These are phyloP conservation scores for Rubia balearica DNA, from an alignment of 305 asterid genomes.

Conservation along the genomic window DNA sequence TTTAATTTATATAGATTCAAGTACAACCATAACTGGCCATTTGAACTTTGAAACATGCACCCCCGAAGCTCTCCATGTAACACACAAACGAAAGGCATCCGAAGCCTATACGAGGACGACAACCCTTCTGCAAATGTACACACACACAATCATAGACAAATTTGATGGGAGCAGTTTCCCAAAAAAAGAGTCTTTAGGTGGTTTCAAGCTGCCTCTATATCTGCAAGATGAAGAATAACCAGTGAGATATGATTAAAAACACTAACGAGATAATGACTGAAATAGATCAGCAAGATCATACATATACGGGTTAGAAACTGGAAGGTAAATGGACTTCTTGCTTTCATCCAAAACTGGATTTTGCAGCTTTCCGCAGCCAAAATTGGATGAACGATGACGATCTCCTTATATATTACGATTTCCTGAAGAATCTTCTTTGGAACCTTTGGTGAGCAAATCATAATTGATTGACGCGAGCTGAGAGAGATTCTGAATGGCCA, in stretches of 20 bases:
- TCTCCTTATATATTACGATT: conserved; percentile 37
- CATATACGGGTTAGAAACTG: conserved; percentile 31
- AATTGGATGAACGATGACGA: conserved; percentile 1
- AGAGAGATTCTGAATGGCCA: conserved; percentile 65
- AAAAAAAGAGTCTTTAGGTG: conserved; percentile 13
- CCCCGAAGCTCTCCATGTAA: no score
- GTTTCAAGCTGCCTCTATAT: conserved; percentile 25
- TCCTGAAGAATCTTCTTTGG: conserved; percentile 68
- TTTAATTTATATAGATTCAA: no score
- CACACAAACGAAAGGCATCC: background rate
- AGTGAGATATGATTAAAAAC: conserved; percentile 1
- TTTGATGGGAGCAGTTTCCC: conserved; percentile 8
- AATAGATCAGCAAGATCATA: conserved; percentile 9
- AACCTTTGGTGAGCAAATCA: conserved; percentile 82
- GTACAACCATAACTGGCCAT: no score
- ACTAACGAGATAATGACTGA: background rate
- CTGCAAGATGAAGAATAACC: conserved; percentile 15
- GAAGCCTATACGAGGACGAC: background rate
- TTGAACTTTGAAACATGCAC: no score
- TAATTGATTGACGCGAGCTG: conserved; percentile 93
- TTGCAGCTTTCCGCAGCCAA: conserved; percentile 13
- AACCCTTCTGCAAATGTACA: conserved; percentile 4
- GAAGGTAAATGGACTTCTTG: background rate
- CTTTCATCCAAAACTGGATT: background rate
- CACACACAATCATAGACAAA: background rate